These are phyloP conservation scores for Globisporangium parvum DNA, from an alignment of 352 stramenopile genomes.

Conservation along the genomic window DNA sequence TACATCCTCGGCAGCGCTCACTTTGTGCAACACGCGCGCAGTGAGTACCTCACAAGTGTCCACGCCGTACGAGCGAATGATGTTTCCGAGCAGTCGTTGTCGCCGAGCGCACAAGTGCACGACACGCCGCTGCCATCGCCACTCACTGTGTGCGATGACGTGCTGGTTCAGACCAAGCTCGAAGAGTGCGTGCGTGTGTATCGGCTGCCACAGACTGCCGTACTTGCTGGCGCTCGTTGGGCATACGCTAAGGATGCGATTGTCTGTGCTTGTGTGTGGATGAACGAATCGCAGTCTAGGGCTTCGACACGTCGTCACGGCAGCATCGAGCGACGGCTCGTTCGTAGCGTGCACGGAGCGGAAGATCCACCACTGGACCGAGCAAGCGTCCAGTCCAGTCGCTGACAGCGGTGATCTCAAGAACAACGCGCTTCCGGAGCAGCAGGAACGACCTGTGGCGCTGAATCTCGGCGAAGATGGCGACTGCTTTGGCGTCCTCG, in stretches of 20 bases:
- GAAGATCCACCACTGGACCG: constrained; percentile 34
- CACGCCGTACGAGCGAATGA: too few species aligned
- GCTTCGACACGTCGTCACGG: constrained; percentile 26
- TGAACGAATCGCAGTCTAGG: constrained; percentile 18
- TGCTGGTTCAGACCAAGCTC: constrained; percentile 20
- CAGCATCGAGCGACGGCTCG: constrained; percentile 9
- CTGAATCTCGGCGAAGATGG: constrained; percentile 26
- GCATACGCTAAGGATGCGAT: background rate
- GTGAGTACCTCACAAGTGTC: constrained; percentile 12
- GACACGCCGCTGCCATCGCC: constrained; percentile 1
- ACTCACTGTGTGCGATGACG: background rate
- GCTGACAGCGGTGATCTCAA: background rate
- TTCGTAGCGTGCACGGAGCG: constrained; percentile 30
- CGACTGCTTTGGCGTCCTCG: constrained; percentile 46
- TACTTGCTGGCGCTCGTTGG: too few species aligned
- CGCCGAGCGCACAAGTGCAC: background rate
- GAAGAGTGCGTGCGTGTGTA: constrained; percentile 21
- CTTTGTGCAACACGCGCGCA: constrained; percentile 22
- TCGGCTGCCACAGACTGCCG: too few species aligned
- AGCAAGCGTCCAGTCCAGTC: background rate
- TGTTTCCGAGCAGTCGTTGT: too few species aligned
- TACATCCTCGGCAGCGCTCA: constrained; percentile 29
- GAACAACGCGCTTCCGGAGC: background rate
- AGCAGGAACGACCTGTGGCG: background rate
- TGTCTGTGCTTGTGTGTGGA: background rate